Evolutionary conservation across 305 asterid genomes (phyloP).

Genomic region (Ajuga reptans): DNA sequence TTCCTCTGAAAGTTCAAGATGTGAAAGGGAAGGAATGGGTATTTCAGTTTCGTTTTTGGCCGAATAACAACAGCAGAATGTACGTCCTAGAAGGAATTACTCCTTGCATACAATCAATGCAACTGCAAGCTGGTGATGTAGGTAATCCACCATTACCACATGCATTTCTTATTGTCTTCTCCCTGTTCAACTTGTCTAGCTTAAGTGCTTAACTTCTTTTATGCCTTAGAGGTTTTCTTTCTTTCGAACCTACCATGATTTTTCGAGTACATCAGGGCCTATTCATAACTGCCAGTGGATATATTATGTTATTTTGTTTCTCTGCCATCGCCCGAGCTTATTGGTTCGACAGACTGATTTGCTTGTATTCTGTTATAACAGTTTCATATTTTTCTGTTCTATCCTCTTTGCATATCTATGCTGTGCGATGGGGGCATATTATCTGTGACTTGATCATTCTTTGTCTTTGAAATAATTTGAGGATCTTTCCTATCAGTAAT

Average conservation of each 20-base stretch:
- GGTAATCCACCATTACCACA: slow-evolving; percentile 47
- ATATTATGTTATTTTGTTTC: not conserved
- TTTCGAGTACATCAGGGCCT: slow-evolving; percentile 1
- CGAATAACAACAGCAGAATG: slow-evolving; percentile 97
- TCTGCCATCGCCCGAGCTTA: not conserved
- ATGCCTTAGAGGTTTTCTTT: slow-evolving; percentile 1
- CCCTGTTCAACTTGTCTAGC: not conserved
- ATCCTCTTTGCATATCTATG: slow-evolving; percentile 1
- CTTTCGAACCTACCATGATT: not conserved
- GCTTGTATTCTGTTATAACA: slow-evolving; percentile 2
- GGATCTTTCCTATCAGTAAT: slow-evolving; percentile 55
- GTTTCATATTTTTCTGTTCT: slow-evolving; percentile 3
- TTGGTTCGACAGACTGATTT: slow-evolving; percentile 12
- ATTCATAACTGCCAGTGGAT: not conserved
- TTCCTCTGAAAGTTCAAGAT: slow-evolving; percentile 71
- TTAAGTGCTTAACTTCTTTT: slow-evolving; percentile 22
- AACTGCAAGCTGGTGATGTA: slow-evolving; percentile 94
- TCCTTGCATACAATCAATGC: slow-evolving; percentile 93
- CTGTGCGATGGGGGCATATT: not conserved
- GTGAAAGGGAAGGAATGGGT: slow-evolving; percentile 84
- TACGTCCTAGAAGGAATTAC: slow-evolving; percentile 97
- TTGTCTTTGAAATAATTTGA: slow-evolving; percentile 23
- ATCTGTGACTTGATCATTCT: slow-evolving; percentile 4
- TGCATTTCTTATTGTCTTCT: slow-evolving; percentile 5
- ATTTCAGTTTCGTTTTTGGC: slow-evolving; percentile 97